phyloP scores from a whole-genome alignment of 1,284 basidiomycete genomes.

The Ganoderma leucocontextum region DNA sequence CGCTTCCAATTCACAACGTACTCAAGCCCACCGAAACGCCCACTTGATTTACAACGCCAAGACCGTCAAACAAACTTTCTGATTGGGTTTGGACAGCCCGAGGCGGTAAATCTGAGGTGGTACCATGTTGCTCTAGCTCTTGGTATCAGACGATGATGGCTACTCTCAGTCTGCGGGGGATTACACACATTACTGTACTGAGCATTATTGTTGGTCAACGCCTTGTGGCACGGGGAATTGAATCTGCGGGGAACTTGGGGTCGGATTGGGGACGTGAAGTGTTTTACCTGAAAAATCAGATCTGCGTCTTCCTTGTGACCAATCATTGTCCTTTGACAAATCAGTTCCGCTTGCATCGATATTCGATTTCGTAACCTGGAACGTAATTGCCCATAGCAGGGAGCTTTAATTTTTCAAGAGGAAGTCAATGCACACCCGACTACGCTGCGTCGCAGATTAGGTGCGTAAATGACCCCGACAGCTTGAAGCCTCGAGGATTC shows the following conservation, averaged over 20 bases:
- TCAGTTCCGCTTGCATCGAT: background rate
- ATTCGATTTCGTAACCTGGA: too few species aligned
- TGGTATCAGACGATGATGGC: background rate
- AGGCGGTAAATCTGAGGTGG: background rate
- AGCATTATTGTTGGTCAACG: background rate
- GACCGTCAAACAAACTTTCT: too few species aligned
- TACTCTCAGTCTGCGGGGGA: background rate
- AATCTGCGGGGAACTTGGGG: background rate
- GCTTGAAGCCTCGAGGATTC: too few species aligned
- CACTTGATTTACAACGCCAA: too few species aligned
- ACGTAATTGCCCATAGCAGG: background rate
- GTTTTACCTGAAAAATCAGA: background rate
- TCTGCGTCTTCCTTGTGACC: background rate
- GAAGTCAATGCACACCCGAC: background rate
- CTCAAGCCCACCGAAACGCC: too few species aligned
- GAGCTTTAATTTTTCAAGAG: background rate
- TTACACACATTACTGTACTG: background rate
- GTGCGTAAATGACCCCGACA: too few species aligned
- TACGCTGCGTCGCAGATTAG: too few species aligned
- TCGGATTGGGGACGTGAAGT: background rate
- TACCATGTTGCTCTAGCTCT: background rate
- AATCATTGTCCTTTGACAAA: background rate
- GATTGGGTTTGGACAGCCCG: background rate
- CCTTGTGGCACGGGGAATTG: background rate
- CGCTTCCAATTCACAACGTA: too few species aligned